A percentile compares a stretch with the other conserved stretches of the same genome.
Evolutionary conservation across 352 stramenopile genomes (phyloP).

Genomic region (Saprolegnia diclina): DNA sequence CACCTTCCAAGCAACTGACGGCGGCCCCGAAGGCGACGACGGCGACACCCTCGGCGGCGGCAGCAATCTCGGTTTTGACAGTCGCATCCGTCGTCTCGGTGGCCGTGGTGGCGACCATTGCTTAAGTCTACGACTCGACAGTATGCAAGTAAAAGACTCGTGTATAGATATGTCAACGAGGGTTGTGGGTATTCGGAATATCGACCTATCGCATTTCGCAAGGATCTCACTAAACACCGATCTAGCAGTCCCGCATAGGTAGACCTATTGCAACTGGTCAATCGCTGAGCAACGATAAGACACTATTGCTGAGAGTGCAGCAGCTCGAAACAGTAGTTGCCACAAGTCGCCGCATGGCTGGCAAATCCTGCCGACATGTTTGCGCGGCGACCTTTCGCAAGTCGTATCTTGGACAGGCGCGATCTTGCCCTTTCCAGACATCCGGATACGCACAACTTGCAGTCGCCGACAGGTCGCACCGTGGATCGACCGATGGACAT

Average conservation of each 20-base stretch:
- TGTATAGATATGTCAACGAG: too few relatives aligned
- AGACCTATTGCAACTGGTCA: too few relatives aligned
- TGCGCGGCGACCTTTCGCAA: neutral
- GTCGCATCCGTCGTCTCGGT: neutral
- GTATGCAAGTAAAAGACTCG: too few relatives aligned
- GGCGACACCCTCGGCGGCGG: neutral
- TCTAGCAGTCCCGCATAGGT: too few relatives aligned
- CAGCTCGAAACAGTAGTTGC: too few relatives aligned
- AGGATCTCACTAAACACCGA: too few relatives aligned
- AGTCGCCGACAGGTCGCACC: too few relatives aligned
- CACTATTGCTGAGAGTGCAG: neutral
- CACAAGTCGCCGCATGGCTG: too few relatives aligned
- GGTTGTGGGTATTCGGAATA: too few relatives aligned
- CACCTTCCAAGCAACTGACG: neutral
- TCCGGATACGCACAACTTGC: neutral
- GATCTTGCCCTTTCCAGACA: neutral
- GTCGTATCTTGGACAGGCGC: neutral
- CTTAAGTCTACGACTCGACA: neutral
- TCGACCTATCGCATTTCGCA: too few relatives aligned
- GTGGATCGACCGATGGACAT: constrained; percentile 43
- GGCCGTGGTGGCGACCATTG: neutral
- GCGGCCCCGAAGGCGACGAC: neutral
- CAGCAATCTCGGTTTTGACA: neutral
- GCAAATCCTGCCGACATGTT: too few relatives aligned
- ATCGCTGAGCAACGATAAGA: neutral